These are phyloP conservation scores for Tilletia caries DNA, from an alignment of 1,284 basidiomycete species.

Conservation along the genomic window DNA sequence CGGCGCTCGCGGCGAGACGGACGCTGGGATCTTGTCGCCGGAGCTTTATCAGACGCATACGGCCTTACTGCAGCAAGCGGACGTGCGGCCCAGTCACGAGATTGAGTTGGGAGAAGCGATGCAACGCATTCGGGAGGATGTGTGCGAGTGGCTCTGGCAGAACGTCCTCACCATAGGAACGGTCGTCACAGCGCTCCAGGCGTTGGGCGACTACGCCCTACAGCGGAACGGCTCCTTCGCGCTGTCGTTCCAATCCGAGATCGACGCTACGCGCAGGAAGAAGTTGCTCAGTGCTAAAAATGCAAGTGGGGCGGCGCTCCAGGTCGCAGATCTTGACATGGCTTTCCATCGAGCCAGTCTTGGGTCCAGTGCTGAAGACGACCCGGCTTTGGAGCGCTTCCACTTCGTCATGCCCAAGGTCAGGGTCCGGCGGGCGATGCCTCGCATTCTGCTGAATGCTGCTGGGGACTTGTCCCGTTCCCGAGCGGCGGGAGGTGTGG, in stretches of 20 bases:
- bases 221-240: slow-evolving; percentile 81
- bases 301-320: slow-evolving; percentile 60
- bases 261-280: slow-evolving; percentile 67
- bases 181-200: slow-evolving; percentile 71
- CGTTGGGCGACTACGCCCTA: slow-evolving; percentile 65
- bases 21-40: slow-evolving; percentile 21
- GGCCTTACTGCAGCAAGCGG: slow-evolving; percentile 17
- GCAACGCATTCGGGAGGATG: slow-evolving; percentile 66
- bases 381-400: slow-evolving; percentile 29
- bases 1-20: background rate
- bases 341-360: slow-evolving; percentile 32
- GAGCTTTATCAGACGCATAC: slow-evolving; percentile 27
- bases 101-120: slow-evolving; percentile 23
- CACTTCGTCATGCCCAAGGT: slow-evolving; percentile 22
- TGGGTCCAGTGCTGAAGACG: slow-evolving; percentile 38
- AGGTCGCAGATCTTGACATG: slow-evolving; percentile 34
- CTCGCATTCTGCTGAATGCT: slow-evolving; percentile 14
- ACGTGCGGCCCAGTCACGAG: slow-evolving; percentile 25
- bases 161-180: slow-evolving; percentile 79
- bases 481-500: background rate
- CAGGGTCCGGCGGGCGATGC: slow-evolving; percentile 24
- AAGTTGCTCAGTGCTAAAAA: slow-evolving; percentile 59
- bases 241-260: slow-evolving; percentile 64
- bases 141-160: slow-evolving; percentile 85
- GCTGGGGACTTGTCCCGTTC: background rate